phyloP scores from a whole-genome alignment of 2,329 filamentous ascomycete species.

The Penicillium sp. region DNA sequence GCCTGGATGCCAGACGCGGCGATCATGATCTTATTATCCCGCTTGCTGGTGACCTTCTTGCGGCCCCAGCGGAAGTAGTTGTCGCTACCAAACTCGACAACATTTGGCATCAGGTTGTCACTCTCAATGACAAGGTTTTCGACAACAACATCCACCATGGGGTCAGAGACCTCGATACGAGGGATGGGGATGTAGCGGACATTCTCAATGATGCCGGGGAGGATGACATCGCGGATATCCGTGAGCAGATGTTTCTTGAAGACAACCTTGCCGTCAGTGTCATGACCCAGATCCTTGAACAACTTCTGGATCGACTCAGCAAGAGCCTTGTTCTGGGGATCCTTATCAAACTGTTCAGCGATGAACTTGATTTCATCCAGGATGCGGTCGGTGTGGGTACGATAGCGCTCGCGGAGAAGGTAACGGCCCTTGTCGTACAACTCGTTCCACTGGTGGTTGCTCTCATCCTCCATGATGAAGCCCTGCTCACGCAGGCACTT shows the following conservation, averaged over 20 bases:
- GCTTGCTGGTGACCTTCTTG: conserved; percentile 80
- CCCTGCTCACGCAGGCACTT: conserved; percentile 86
- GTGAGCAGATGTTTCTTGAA: conserved; percentile 95
- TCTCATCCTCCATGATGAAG: conserved; percentile 81
- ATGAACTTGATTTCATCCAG: conserved; percentile 91
- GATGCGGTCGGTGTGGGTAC: conserved; percentile 80
- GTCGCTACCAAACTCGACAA: conserved; percentile 84
- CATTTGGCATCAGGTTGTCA: conserved; percentile 94
- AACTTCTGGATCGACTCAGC: conserved; percentile 76
- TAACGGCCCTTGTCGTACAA: conserved; percentile 85
- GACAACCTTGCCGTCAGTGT: conserved; percentile 77
- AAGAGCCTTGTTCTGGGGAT: conserved; percentile 84
- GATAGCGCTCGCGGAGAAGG: conserved; percentile 87
- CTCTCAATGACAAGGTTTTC: conserved; percentile 96
- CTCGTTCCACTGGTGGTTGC: conserved; percentile 79
- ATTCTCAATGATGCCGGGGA: conserved; percentile 81
- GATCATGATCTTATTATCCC: conserved; percentile 81
- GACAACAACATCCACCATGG: conserved; percentile 81
- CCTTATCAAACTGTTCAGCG: conserved; percentile 84
- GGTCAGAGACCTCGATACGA: conserved; percentile 88
- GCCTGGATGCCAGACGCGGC: conserved; percentile 89
- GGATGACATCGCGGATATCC: conserved; percentile 83
- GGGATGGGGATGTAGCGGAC: conserved; percentile 90
- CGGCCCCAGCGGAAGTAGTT: conserved; percentile 96
- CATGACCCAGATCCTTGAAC: conserved; percentile 87